Evolutionary conservation across 129 eudicot species (phyloP).

Genomic region (Escallonia herrerae): DNA sequence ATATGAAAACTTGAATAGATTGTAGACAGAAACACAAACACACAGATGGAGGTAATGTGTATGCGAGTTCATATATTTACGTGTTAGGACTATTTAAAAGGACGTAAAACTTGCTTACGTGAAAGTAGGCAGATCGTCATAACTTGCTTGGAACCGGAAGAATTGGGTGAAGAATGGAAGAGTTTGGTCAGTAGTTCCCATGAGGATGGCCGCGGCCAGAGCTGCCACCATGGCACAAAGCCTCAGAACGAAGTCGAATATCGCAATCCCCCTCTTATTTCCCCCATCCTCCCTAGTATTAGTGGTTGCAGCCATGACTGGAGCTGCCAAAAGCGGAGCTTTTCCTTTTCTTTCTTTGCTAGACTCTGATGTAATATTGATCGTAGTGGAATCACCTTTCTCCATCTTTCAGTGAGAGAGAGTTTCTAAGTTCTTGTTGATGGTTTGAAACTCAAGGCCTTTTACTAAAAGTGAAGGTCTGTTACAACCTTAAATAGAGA

Average conservation of each 20-base stretch:
- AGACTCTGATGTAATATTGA: constrained; percentile 16
- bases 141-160: constrained; percentile 42
- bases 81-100: not conserved
- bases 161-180: constrained; percentile 55
- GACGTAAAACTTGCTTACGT: constrained; percentile 29
- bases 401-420: constrained; percentile 31
- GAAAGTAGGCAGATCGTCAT: constrained; percentile 61
- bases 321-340: too few relatives aligned
- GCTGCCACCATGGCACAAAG: constrained; percentile 25
- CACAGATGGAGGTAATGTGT: not conserved
- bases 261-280: constrained; percentile 38
- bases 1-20: too few relatives aligned
- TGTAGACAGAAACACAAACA: not conserved
- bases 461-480: too few relatives aligned
- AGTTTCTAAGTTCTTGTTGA: too few relatives aligned
- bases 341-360: too few relatives aligned
- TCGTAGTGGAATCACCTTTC: constrained; percentile 36
- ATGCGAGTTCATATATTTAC: too few relatives aligned
- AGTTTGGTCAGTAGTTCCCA: constrained; percentile 3
- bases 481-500: too few relatives aligned
- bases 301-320: too few relatives aligned
- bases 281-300: not conserved
- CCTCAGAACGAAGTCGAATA: not conserved
- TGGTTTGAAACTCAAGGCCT: too few relatives aligned
- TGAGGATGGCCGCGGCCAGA: constrained; percentile 21